phyloP scores from a whole-genome alignment of 2,329 filamentous ascomycete genomes.

The Talaromyces funiculosus region DNA sequence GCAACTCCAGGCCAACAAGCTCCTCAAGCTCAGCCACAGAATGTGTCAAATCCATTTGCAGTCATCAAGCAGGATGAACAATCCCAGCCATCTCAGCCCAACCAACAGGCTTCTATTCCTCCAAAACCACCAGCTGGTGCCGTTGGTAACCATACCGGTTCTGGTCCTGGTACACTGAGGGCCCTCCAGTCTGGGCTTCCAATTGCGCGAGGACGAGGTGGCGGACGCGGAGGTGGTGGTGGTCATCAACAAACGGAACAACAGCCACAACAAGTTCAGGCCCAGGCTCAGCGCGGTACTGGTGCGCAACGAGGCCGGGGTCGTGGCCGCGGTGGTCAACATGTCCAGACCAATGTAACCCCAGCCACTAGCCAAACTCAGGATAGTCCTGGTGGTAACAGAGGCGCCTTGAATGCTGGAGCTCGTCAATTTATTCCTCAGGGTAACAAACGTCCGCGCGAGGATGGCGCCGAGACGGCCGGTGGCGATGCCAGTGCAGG shows the following conservation, averaged over 20 bases:
- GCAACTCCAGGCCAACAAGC: constrained; percentile 4
- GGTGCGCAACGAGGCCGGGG: constrained; percentile 31
- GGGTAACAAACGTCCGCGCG: constrained; percentile 52
- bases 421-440: constrained; percentile 53
- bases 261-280: constrained; percentile 8
- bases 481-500: constrained; percentile 23
- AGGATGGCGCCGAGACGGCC: constrained; percentile 41
- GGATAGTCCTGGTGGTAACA: constrained; percentile 25
- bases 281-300: constrained; percentile 9
- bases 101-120: constrained; percentile 24
- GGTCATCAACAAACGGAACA: constrained; percentile 1
- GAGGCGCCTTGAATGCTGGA: constrained; percentile 44
- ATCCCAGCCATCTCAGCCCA: constrained; percentile 11
- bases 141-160: constrained; percentile 19
- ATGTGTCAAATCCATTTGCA: constrained; percentile 22
- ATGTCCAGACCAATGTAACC: constrained; percentile 24
- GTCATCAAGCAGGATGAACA: constrained; percentile 18
- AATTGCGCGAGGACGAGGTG: constrained; percentile 38
- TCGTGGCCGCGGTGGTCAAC: constrained; percentile 30
- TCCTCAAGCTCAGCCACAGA: constrained; percentile 4
- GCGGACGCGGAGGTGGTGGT: constrained; percentile 19
- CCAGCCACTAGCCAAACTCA: constrained; percentile 26
- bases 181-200: constrained; percentile 42
- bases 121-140: constrained; percentile 26
- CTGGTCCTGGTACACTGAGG: constrained; percentile 38